Evolutionary conservation across 345 rosid species (phyloP), one percentile per base, ranked within the genome.

Genomic region (Corchorus capsularis): DNA sequence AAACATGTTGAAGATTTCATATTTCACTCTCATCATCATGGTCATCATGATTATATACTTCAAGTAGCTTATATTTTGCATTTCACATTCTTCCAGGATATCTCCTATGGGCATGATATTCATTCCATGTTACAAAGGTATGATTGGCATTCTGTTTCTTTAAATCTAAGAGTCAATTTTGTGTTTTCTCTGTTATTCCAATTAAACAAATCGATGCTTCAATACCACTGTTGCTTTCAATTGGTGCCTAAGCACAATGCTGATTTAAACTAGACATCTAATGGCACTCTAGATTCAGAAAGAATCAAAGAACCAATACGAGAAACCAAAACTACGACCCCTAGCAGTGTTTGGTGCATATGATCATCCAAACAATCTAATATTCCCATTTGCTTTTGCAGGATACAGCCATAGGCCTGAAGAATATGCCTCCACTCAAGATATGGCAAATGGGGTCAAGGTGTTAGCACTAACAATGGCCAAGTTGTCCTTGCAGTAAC

Each of bases 21-120:
- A 70, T 17, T 37, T 32, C 72, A 69, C 20, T 49, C 12, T 15
- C 4, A 50, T 49, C 59, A 69, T 27, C 61, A 11, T 35, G 8
- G 4, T 16, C 16, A 37, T 35, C 47, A 12, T 71, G 34, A n/a
- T 54, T 37, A 12, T 54, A 10, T 54, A 11, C n/a, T 39, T 13
- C 11, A 20, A 57, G 12, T 34, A 12, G 62, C 15, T 54, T 47
- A 75, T 39, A 64, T 53, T 27, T 74, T 32, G 35, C 41, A 66
- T 54, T 45, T 63, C 22, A 57, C 72, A 69, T 71, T 59, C 69
- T 75, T 82, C 79, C 92, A 95, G 99, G 90, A 77, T 89, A 76
- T 89, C 93, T 79, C 97, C 97, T 4, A 95, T 93, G 99, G 99
- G 98, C 83, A 95, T 95, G 97, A 82, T 93, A 76, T 95, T 95